Base-by-base conservation (phyloP, 1,284 basidiomycete genomes). In the Pseudozyma hubeiensis region DNA sequence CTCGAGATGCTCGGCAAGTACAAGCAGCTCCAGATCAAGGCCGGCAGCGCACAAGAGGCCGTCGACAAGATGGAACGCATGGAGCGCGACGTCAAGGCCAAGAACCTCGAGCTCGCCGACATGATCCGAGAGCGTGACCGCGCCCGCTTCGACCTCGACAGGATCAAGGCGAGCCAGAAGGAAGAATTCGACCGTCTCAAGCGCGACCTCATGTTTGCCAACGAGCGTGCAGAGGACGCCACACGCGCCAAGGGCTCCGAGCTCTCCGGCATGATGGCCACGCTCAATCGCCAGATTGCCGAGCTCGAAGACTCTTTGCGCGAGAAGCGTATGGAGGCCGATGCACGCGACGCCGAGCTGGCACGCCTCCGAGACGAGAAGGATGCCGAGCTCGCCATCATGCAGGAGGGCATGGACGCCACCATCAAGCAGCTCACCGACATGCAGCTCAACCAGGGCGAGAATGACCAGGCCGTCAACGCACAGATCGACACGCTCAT, bases 41-140 rank as follows among this genome's bases (percentile, higher is more conserved):
- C 97, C 19, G 97, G 95, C 84, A 97, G 94, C 56, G 95, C 97
- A 0, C 96, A 98, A 85, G 97, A 99, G 86, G 93, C 96, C n/a
- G 92, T 99, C 54, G 96, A 99, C 85, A 91, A 91, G 81, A 98
- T 99, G 94, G 97, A 99, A 86, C 89, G 95, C 65, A 99, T 99
- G 95, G 97, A 99, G 85, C 88, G 95, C 39, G 97, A 99, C 84
- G 88, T 98, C 80, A 99, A 99, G 87, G 89, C 93, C 43, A 99
- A 99, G 89, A 99, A 98, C 84, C 87, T 99, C 60, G 97, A 99
- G 85, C 87, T 99, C 35, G 96, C 96, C 31, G 97, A 99, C 84
- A 99, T 99, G 97, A 92, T 99, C 78, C 90, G 96, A 55, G 97
- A 99, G 85, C 90, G 97, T 40, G 97, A 99, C 85, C 89, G 96